A percentile compares a stretch with the other conserved stretches of the same genome.
These are phyloP conservation scores for Sextonia rubra DNA, from an alignment of 164 flowering plant species.

Conservation along the genomic window DNA sequence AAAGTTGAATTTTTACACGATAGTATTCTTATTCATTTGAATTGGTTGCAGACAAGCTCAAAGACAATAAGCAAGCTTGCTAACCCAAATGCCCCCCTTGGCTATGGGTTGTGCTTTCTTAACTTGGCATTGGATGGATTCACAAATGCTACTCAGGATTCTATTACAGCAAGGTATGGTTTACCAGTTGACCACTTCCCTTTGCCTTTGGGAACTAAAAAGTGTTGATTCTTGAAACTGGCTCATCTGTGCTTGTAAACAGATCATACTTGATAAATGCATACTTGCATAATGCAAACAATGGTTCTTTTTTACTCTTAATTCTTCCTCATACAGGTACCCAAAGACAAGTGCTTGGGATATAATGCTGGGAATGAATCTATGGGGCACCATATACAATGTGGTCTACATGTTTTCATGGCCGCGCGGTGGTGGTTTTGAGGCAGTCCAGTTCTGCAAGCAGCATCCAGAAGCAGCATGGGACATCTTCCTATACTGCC, in stretches of 20 bases:
- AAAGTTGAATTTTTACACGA: not conserved
- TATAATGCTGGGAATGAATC: slow-evolving; percentile 97
- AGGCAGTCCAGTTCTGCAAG: slow-evolving; percentile 79
- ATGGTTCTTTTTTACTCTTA: not conserved
- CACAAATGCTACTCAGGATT: slow-evolving; percentile 97
- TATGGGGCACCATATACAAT: slow-evolving; percentile 97
- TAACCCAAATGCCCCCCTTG: slow-evolving; percentile 93
- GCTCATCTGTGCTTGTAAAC: not conserved
- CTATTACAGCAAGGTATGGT: slow-evolving; percentile 70
- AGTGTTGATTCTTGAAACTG: not conserved
- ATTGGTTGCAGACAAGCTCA: slow-evolving; percentile 73
- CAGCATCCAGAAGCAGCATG: slow-evolving; percentile 94
- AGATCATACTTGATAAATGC: not conserved
- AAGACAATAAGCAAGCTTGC: slow-evolving; percentile 95
- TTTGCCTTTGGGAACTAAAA: not conserved
- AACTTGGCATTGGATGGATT: slow-evolving; percentile 96
- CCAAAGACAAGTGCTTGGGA: slow-evolving; percentile 98
- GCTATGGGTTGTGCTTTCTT: slow-evolving; percentile 88
- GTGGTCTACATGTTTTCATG: slow-evolving; percentile 89
- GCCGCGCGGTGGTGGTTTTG: slow-evolving; percentile 72
- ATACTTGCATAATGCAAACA: not conserved
- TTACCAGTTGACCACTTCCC: not conserved
- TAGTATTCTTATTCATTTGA: not conserved
- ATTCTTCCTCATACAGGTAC: slow-evolving; percentile 43
- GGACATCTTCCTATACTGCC: slow-evolving; percentile 88